Conservation (phyloP, 1,284 basidiomycete species). For the Malassezia pachydermatis region DNA sequence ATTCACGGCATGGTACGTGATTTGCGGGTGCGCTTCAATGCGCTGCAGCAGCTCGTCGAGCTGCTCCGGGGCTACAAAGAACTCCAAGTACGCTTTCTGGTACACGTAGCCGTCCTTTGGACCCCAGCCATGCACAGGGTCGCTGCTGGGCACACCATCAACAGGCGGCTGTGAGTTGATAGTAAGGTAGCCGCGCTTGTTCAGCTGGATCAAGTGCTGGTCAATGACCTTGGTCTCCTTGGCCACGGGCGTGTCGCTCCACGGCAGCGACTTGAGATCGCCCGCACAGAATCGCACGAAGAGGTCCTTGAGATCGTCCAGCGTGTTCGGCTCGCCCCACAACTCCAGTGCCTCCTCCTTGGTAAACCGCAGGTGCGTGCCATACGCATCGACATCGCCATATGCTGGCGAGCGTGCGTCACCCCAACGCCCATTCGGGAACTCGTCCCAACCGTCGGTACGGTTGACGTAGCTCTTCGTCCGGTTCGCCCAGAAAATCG, state of each 20-base stretch:
- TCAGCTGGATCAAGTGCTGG: slow-evolving; percentile 69
- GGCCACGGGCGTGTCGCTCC: slow-evolving; percentile 83
- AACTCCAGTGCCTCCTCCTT: slow-evolving; percentile 59
- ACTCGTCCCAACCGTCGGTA: slow-evolving; percentile 75
- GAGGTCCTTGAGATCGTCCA: slow-evolving; percentile 43
- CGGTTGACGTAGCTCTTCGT: slow-evolving; percentile 44
- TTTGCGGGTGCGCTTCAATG: slow-evolving; percentile 75
- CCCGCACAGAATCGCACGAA: slow-evolving; percentile 49
- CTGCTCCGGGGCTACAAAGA: slow-evolving; percentile 70
- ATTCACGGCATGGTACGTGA: slow-evolving; percentile 95
- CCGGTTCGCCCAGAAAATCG: slow-evolving; percentile 48
- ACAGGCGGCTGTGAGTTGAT: slow-evolving; percentile 97
- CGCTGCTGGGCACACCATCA: slow-evolving; percentile 64
- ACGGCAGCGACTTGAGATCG: slow-evolving; percentile 63
- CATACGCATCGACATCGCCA: slow-evolving; percentile 90
- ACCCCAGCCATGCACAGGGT: slow-evolving; percentile 55
- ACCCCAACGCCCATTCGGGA: slow-evolving; percentile 95
- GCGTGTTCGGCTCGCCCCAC: slow-evolving; percentile 26
- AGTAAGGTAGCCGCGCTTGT: slow-evolving; percentile 75
- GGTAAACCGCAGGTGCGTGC: slow-evolving; percentile 55
- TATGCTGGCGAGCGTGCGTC: slow-evolving; percentile 93
- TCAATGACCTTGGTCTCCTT: slow-evolving; percentile 77
- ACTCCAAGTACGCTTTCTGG: slow-evolving; percentile 83
- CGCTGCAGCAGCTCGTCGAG: slow-evolving; percentile 67
- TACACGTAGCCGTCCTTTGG: slow-evolving; percentile 51